Base-by-base conservation (phyloP, 2,329 filamentous ascomycete species). In the Fusarium secorum region DNA sequence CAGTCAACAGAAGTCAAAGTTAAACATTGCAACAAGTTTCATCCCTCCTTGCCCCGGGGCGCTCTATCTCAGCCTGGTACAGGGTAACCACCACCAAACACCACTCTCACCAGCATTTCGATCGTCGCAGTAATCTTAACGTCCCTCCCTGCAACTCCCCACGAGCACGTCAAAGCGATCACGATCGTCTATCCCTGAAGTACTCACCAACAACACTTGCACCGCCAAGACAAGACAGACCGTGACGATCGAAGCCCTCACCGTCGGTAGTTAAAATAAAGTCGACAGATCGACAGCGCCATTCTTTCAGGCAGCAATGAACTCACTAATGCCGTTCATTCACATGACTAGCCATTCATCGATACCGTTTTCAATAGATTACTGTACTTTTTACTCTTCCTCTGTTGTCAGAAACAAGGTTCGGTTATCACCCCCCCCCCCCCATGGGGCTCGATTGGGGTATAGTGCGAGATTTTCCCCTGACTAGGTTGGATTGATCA, bases 391-490 rank as follows among this genome's bases (percentile, higher is more conserved):
- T 38, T n/a, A 22, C 63, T 28, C 35, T 17, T 51, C 39, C 46
- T 26, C n/a, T 35, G 35, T n/a, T 66, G 35, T 32, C 52, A 46
- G 45, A 38, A 65, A 65, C 52, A 58, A 65, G 62, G 41, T 48
- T 60, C 60, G 33, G 63, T 49, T 59, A 59, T 66, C 42, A 46
- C 52, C 32, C 45, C 20, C 46, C 24, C 33, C 64, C 64, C 64
- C 51, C 65, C 57, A 68, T 57, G 65, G 65, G 64, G 57, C 33
- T 28, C 18, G 64, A 45, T 66, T 66, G 63, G 63, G 64, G 45
- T 66, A 66, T 67, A 67, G 64, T 62, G 48, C 36, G 55, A 48
- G 56, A 41, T n/a, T 53, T 44, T n/a, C 64, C 63, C 63, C 64
- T 67, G 63, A 56, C 63, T 51, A 62, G 63, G 59, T 62, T 45